Evolutionary conservation across 495 filamentous ascomycete genomes (phyloP), one percentile per base, ranked within the genome.

Genomic region (Daldinia loculata): DNA sequence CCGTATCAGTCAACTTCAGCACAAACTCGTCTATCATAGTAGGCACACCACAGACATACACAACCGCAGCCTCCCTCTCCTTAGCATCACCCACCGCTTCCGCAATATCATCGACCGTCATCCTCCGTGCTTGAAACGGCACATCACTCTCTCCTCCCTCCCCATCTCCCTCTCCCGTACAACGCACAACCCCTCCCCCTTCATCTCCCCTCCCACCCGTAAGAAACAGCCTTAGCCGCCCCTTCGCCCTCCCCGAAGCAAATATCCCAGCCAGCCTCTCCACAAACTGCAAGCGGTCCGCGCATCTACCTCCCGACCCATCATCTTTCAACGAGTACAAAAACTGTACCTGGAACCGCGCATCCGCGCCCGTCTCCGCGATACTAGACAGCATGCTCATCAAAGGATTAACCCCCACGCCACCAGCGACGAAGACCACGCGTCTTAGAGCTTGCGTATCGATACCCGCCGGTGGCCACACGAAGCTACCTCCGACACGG

Each of bases 21-120:
- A 94, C 91, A 67, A 93, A 85, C 61, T 89, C 85, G 78, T 96
- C 93, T 3, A 91, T 95, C 93, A 96, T 95, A 8, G 61, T 60
- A 17, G 90, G 90, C 15, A 92, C 89, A 6, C 93, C 93, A 75
- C 93, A 96, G 0, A 97, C 83, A 75, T 95, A 97, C 39, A 86
- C 88, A 0, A 92, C 87, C 2, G 89, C 85, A 0, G 78, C 67
- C 6, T 76, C 63, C 36, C 86, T 82, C 52, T 85, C 80, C 4
- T 73, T 61, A 3, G 80, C 79, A 14, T 74, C 67, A 0, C 87
- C 86, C 11, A 89, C 56, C 0, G 83, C 84, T 4, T 71, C 75
- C 6, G 76, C 70, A 0, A 92, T 68, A 77, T 91, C 90, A 0
- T 77, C 56, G 0, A 82, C 62, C n/a, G 59, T 76, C 29, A 91